Percentiles rank a stretch among this genome's conserved stretches.
phyloP scores from a whole-genome alignment of 495 filamentous ascomycete species.

The Umbilicaria muhlenbergii region DNA sequence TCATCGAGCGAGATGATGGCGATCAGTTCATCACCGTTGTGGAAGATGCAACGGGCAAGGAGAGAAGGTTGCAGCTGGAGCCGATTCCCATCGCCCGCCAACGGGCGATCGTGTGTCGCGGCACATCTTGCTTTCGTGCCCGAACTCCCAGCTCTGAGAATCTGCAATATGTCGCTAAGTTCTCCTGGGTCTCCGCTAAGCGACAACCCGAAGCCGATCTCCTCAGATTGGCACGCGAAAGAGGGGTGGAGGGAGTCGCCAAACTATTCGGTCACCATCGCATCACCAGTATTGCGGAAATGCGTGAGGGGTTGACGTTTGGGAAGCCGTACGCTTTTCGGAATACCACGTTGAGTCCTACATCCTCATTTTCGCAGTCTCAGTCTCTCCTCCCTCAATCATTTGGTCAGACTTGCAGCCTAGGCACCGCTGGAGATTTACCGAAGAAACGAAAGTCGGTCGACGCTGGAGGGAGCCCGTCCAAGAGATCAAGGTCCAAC shows the following conservation, averaged over 20 bases:
- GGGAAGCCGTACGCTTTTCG: constrained; percentile 8
- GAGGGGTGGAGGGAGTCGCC: constrained; percentile 11
- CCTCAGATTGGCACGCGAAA: constrained; percentile 14
- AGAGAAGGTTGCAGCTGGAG: neutral
- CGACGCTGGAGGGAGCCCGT: neutral
- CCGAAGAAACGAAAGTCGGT: constrained; percentile 5
- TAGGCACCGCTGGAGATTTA: neutral
- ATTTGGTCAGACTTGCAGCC: constrained; percentile 2
- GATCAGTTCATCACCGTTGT: neutral
- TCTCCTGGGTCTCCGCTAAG: constrained; percentile 17
- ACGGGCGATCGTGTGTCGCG: neutral
- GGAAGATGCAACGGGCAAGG: neutral
- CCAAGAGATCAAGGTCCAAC: constrained; percentile 7
- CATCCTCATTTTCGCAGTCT: constrained; percentile 7
- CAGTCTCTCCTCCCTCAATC: constrained; percentile 6
- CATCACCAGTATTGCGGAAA: constrained; percentile 7
- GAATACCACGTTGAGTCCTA: constrained; percentile 2
- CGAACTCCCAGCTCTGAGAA: constrained; percentile 6
- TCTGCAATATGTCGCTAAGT: constrained; percentile 15
- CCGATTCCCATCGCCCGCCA: neutral
- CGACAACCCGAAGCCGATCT: constrained; percentile 11
- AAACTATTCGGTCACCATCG: constrained; percentile 1
- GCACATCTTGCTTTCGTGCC: constrained; percentile 12
- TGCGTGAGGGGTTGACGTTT: constrained; percentile 8
- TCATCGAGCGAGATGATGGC: constrained; percentile 8